phyloP scores from a whole-genome alignment of 805 yeast species.

The Saccharomycopsis schoenii region DNA sequence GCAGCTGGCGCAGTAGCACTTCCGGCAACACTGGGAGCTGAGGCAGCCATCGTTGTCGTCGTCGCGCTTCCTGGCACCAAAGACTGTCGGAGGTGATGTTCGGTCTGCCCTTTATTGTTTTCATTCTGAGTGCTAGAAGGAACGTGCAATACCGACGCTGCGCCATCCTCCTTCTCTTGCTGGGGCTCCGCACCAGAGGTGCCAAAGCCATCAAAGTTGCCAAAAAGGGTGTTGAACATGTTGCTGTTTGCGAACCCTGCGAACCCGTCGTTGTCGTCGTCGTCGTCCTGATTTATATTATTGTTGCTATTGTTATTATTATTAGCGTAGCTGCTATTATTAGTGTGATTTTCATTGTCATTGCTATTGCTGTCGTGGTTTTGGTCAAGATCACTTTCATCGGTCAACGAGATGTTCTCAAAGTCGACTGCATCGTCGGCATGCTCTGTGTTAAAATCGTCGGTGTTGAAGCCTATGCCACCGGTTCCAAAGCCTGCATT shows the following conservation, averaged over 20 bases:
- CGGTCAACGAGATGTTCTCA: constrained; percentile 42
- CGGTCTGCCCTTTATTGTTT: not conserved
- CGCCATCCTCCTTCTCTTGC: not conserved
- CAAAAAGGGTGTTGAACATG: not conserved
- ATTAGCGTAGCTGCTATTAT: not conserved
- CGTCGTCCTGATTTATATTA: not conserved
- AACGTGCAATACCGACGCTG: not conserved
- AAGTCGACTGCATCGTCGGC: constrained; percentile 91
- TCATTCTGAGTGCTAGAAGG: not conserved
- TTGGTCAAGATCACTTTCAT: constrained; percentile 18
- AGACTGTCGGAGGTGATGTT: not conserved
- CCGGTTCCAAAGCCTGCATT: constrained; percentile 13
- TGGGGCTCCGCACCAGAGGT: not conserved
- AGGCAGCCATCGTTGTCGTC: too few relatives aligned
- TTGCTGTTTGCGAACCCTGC: not conserved
- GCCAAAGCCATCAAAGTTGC: not conserved
- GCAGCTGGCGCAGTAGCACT: not conserved
- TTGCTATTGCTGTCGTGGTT: not conserved
- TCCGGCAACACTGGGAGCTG: too few relatives aligned
- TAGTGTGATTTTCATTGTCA: not conserved
- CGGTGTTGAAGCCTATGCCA: constrained; percentile 12
- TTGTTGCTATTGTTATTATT: not conserved
- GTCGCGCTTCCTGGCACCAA: not conserved
- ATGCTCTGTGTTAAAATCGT: constrained; percentile 40
- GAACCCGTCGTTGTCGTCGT: not conserved